Conservation (phyloP, 768 basidiomycete genomes). For the Lyophyllum atratum region DNA sequence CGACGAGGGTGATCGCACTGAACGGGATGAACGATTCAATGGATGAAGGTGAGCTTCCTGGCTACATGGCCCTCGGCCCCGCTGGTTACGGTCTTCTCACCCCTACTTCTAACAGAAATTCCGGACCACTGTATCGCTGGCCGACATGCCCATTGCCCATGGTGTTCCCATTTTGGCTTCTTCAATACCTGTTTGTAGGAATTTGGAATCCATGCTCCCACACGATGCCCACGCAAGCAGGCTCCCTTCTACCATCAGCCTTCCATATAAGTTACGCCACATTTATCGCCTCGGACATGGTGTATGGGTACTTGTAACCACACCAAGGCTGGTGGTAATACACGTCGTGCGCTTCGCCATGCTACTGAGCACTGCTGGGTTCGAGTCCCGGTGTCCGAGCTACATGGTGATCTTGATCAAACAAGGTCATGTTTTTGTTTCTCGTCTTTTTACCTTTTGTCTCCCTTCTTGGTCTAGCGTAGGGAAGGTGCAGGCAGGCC, state of each 20-base stretch:
- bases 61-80: not conserved
- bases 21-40: not conserved
- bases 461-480: no score
- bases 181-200: not conserved
- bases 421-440: constrained; percentile 9
- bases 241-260: not conserved
- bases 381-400: constrained; percentile 8
- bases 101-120: not conserved
- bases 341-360: not conserved
- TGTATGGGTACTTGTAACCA: not conserved
- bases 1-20: constrained; percentile 15
- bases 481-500: no score
- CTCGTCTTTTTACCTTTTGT: no score
- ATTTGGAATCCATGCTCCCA: not conserved
- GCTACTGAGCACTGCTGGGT: constrained; percentile 1
- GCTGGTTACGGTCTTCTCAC: not conserved
- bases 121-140: not conserved
- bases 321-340: not conserved
- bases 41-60: not conserved
- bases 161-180: not conserved
- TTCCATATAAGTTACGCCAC: constrained; percentile 5
- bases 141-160: not conserved
- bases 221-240: not conserved
- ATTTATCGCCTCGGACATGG: constrained; percentile 5
- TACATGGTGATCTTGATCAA: constrained; percentile 15